These are phyloP conservation scores for Actinidia arguta DNA, from an alignment of 179 eudicot genomes.

Conservation along the genomic window DNA sequence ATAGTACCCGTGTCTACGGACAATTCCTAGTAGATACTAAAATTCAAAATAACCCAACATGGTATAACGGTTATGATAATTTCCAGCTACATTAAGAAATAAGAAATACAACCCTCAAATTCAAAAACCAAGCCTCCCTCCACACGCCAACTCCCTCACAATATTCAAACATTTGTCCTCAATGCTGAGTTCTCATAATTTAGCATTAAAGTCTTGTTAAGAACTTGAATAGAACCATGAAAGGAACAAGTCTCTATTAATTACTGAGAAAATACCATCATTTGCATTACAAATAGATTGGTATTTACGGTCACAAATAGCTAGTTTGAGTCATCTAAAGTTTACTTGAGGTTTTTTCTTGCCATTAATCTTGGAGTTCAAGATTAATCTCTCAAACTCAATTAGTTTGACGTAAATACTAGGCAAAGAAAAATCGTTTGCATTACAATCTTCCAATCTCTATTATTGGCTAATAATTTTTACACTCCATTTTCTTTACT, in stretches of 20 bases:
- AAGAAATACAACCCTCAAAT: no score
- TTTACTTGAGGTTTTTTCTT: neutral
- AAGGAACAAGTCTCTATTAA: neutral
- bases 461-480: no score
- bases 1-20: no score
- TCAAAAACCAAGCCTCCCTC: neutral
- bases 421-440: neutral
- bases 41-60: no score
- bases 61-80: no score
- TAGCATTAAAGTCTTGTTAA: neutral
- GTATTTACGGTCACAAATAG: no score
- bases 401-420: no score
- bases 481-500: no score
- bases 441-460: neutral
- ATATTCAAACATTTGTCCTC: conserved; percentile 22
- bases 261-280: neutral
- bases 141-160: neutral
- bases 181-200: conserved; percentile 11
- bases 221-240: neutral
- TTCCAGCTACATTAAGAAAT: no score
- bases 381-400: no score
- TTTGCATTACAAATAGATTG: neutral
- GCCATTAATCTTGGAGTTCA: neutral
- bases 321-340: neutral
- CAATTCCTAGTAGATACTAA: no score